These are phyloP conservation scores for Micractinium sp. DNA, from an alignment of 139 green algal genomes.

Conservation along the genomic window DNA sequence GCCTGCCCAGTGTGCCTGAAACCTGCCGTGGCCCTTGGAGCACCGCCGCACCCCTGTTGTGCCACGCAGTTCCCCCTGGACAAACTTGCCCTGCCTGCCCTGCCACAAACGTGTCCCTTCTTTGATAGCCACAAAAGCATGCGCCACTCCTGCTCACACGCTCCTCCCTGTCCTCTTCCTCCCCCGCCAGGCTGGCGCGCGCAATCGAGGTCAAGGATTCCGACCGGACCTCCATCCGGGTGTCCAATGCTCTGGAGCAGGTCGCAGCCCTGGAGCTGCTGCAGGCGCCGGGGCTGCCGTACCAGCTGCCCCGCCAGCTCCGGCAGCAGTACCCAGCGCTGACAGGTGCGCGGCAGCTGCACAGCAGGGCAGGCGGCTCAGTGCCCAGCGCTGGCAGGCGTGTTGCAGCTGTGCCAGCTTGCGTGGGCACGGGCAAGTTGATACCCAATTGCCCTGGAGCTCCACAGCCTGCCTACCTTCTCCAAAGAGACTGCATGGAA, in stretches of 20 bases:
- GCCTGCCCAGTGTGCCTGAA: too few relatives aligned
- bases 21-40: too few relatives aligned
- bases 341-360: conserved; percentile 39
- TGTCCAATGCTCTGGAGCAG: conserved; percentile 58
- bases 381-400: conserved; percentile 66
- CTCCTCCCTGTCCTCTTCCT: neutral
- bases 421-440: too few relatives aligned
- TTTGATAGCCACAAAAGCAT: too few relatives aligned
- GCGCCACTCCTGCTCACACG: neutral
- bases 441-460: too few relatives aligned
- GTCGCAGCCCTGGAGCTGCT: conserved; percentile 82
- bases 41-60: too few relatives aligned
- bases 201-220: conserved; percentile 53
- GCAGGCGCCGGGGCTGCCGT: conserved; percentile 77
- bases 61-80: too few relatives aligned
- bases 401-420: neutral
- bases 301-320: conserved; percentile 62
- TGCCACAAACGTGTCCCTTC: too few relatives aligned
- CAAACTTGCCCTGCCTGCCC: too few relatives aligned
- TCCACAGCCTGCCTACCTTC: neutral
- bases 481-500: too few relatives aligned
- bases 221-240: conserved; percentile 45
- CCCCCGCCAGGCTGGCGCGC: neutral
- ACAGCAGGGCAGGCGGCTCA: neutral
- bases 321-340: conserved; percentile 55